Evolutionary conservation across 176 grass and related monocot species (phyloP).

Genomic region (Eremochloa ophiuroides): DNA sequence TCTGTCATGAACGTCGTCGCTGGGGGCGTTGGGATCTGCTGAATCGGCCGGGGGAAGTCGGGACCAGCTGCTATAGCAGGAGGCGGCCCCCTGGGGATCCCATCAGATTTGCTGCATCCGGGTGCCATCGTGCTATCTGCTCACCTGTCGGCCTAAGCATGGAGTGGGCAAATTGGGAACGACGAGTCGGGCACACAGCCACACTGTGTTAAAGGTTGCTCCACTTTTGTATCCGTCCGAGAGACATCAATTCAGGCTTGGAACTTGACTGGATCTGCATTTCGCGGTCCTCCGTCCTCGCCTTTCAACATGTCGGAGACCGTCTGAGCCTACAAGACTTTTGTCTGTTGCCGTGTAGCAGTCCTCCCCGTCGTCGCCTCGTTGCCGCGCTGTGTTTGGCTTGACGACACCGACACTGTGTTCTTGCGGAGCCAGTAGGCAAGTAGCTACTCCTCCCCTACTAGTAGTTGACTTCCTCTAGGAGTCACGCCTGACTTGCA

Average conservation of each 20-base stretch:
- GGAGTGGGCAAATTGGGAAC: not conserved
- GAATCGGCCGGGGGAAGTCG: not conserved
- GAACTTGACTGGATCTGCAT: not conserved
- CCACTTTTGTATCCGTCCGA: not conserved
- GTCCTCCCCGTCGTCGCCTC: not conserved
- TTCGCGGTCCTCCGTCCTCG: not conserved
- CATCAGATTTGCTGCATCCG: not conserved
- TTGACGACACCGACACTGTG: not conserved
- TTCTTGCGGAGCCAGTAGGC: not conserved
- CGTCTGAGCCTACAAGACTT: not conserved
- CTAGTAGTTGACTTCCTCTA: too few relatives aligned
- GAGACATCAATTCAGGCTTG: not conserved
- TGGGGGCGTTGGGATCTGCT: conserved; percentile 10
- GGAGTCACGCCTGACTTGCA: too few relatives aligned
- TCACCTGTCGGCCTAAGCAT: not conserved
- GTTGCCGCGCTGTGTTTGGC: not conserved
- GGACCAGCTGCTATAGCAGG: not conserved
- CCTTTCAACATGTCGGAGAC: not conserved
- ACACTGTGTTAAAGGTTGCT: not conserved
- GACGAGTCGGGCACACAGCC: not conserved
- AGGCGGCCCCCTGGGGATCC: not conserved
- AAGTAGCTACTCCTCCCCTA: too few relatives aligned
- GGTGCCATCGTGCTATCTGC: not conserved
- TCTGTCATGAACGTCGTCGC: not conserved
- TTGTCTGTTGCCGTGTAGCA: not conserved